Conservation (phyloP, 352 stramenopile genomes). For the Pythium aristosporum region DNA sequence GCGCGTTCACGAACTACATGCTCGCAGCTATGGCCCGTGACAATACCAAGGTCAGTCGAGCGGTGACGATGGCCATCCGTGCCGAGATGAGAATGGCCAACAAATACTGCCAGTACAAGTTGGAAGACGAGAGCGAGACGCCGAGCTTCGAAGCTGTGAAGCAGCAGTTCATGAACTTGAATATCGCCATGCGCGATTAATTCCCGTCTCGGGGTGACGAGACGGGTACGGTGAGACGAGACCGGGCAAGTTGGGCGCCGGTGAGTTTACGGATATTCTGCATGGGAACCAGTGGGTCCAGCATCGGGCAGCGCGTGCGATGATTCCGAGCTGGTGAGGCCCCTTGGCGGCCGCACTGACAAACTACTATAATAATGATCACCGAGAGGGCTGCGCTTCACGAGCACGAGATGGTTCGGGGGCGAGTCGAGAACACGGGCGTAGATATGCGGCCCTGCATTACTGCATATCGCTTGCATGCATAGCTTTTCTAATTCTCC, state of each 20-base stretch:
- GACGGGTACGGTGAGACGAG: background rate
- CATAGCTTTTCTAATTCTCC: background rate
- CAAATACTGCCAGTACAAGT: conserved; percentile 2
- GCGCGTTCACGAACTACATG: too few relatives aligned
- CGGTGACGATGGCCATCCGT: background rate
- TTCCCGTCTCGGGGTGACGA: background rate
- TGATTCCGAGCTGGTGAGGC: background rate
- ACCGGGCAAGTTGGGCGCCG: background rate
- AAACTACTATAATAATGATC: background rate
- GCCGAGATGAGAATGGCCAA: conserved; percentile 8
- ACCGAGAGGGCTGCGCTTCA: too few relatives aligned
- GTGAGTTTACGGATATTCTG: background rate
- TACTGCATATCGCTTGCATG: background rate
- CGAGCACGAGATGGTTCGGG: background rate
- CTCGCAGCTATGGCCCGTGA: too few relatives aligned
- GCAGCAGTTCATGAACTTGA: conserved; percentile 5
- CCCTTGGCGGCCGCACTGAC: background rate
- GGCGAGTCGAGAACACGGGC: background rate
- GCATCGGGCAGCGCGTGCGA: background rate
- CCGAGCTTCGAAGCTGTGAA: background rate
- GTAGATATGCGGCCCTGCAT: background rate
- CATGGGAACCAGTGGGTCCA: background rate
- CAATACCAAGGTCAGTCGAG: too few relatives aligned
- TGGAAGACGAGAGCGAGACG: conserved; percentile 13
- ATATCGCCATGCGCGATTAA: conserved; percentile 3